phyloP scores from a whole-genome alignment of 2,329 filamentous ascomycete genomes.

The Beauveria australis region DNA sequence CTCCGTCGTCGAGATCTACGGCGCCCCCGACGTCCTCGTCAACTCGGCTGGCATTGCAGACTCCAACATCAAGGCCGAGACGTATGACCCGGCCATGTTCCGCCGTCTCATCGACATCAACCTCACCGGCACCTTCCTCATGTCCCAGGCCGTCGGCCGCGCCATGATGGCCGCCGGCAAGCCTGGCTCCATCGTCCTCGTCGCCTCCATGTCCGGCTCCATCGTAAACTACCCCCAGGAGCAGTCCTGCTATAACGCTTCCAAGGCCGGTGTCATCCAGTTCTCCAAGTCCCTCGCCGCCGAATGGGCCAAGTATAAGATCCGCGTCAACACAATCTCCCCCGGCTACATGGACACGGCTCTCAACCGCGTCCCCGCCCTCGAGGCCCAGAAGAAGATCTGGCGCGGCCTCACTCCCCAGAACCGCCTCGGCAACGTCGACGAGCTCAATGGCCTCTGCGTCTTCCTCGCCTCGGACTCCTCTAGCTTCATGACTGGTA shows the following conservation, averaged over 20 bases:
- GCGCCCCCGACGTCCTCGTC: slow-evolving; percentile 65
- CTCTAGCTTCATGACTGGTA: slow-evolving; percentile 67
- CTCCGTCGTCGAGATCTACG: slow-evolving; percentile 57
- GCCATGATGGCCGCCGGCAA: slow-evolving; percentile 66
- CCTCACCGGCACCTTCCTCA: slow-evolving; percentile 69
- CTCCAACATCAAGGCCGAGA: slow-evolving; percentile 76
- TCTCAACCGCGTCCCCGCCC: slow-evolving; percentile 67
- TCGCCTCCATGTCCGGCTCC: slow-evolving; percentile 74
- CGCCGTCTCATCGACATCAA: slow-evolving; percentile 75
- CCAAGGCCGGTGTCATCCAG: slow-evolving; percentile 72
- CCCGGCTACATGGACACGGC: slow-evolving; percentile 84
- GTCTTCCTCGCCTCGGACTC: slow-evolving; percentile 69
- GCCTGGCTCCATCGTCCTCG: slow-evolving; percentile 65
- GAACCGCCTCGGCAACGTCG: slow-evolving; percentile 61
- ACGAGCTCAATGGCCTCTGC: slow-evolving; percentile 70
- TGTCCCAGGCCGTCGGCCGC: slow-evolving; percentile 63
- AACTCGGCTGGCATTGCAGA: slow-evolving; percentile 76
- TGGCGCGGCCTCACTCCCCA: slow-evolving; percentile 69
- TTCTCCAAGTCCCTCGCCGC: slow-evolving; percentile 73
- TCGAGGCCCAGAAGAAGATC: slow-evolving; percentile 75
- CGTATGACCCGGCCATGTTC: slow-evolving; percentile 69
- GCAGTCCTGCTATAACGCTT: slow-evolving; percentile 76
- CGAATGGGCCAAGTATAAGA: slow-evolving; percentile 75
- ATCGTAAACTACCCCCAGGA: slow-evolving; percentile 83
- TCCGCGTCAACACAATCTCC: slow-evolving; percentile 77